Evolutionary conservation across 1,139 yeast species (phyloP), one percentile per base, ranked within the genome.

Genomic region (Yamadazyma atmosphaerica): DNA sequence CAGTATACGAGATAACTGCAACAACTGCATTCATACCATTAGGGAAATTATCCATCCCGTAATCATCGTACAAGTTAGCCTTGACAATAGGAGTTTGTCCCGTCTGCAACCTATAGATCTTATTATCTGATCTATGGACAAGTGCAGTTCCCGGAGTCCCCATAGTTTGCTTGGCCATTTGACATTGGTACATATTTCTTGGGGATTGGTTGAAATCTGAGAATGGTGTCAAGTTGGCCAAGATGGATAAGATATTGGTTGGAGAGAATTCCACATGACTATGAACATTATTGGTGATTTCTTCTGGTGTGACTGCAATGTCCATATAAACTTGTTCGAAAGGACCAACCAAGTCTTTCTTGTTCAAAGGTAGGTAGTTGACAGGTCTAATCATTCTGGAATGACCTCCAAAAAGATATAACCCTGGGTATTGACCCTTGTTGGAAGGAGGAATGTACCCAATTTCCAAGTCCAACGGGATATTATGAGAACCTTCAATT

Each of bases 101-200:
- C 32, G 88, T 77, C 66, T 92, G 98, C 51, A 92, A 72, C 56
- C 95, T 82, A 66, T 92, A 92, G 44, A 92, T 70, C 63, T 90
- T 94, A 69, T 94, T 94, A 63, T 92, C 99, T 1, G 96, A 86
- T 65, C 99, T 80, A 62, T 90, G 96, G 34, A 74, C 80, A 42
- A 92, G 72, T 0, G 96, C 97, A 42, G 92, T 96, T 68, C 98
- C 98, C 7, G 98, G 98, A 4, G 98, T 92, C 68, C 99, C 99
- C 98, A 92, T 92, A 17, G 99, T 92, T 74, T 92, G 99, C 70
- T 92, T 92, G 79, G 98, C 98, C 99, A 92, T 92, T 77, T 94
- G 98, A 72, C 99, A 92, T 71, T 92, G 99, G 63, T 92, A 92
- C 98, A 94, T 92, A 63, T 92, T 92, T 81, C 99, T 86, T 56